phyloP scores from a whole-genome alignment of 2,329 filamentous ascomycete genomes.

The Fusarium palustre region DNA sequence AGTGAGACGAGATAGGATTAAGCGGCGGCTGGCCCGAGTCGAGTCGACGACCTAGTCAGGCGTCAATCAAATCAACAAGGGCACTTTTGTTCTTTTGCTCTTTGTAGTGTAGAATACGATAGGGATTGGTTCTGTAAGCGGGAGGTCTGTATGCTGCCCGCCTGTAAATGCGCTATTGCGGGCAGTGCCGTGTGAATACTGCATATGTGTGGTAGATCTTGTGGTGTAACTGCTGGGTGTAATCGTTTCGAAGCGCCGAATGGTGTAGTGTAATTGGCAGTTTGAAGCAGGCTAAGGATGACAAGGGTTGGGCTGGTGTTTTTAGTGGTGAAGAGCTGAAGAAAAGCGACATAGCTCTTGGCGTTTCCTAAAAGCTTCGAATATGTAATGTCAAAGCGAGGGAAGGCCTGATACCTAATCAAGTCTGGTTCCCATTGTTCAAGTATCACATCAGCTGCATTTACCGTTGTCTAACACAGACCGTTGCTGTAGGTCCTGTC shows the following conservation, averaged over 20 bases:
- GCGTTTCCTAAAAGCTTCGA: constrained; percentile 2
- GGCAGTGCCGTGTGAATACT: background rate
- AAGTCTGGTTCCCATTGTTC: background rate
- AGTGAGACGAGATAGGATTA: constrained; percentile 27
- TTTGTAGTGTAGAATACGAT: constrained; percentile 12
- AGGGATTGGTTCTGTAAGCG: constrained; percentile 33
- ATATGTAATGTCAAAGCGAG: constrained; percentile 1
- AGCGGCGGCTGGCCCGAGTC: constrained; percentile 27
- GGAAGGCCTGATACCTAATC: background rate
- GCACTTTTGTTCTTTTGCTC: constrained; percentile 8
- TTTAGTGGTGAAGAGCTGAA: constrained; percentile 14
- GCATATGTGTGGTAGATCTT: constrained; percentile 25
- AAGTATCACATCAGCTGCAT: constrained; percentile 2
- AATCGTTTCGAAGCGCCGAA: constrained; percentile 23
- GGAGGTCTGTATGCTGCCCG: constrained; percentile 5
- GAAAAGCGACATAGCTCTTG: constrained; percentile 1
- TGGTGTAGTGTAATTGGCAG: constrained; percentile 18
- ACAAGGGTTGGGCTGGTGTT: background rate
- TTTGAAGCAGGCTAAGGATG: constrained; percentile 7
- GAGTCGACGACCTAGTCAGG: background rate
- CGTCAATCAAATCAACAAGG: background rate
- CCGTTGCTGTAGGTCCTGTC: constrained; percentile 16
- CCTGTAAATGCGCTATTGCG: constrained; percentile 14
- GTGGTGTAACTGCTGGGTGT: constrained; percentile 8
- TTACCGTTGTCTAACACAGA: background rate